A percentile compares a stretch with the other conserved stretches of the same genome.
These are phyloP conservation scores for Cladorrhinum sp. DNA, from an alignment of 2,329 filamentous ascomycete species.

Conservation along the genomic window DNA sequence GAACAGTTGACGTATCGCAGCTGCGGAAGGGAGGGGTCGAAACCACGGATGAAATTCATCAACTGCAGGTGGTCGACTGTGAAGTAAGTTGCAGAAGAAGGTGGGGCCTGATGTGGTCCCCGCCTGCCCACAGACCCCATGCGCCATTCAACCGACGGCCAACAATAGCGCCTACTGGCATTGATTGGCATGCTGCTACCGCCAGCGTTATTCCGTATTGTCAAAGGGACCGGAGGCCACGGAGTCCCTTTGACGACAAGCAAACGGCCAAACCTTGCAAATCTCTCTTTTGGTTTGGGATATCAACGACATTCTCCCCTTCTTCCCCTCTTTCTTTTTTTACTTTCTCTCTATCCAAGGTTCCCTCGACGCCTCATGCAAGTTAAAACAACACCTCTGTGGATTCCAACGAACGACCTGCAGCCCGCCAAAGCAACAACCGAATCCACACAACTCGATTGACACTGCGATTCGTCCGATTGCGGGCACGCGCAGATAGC, in stretches of 20 bases:
- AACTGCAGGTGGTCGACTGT: background rate
- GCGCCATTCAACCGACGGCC: constrained; percentile 8
- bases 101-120: constrained; percentile 2
- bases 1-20: background rate
- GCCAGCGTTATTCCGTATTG: background rate
- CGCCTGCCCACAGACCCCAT: background rate
- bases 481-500: background rate
- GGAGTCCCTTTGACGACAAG: background rate
- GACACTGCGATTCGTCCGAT: background rate
- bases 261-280: background rate
- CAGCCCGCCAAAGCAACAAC: background rate
- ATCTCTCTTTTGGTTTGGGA: background rate
- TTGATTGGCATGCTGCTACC: constrained; percentile 8
- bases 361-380: background rate
- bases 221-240: constrained; percentile 1
- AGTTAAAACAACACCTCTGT: background rate
- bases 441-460: constrained; percentile 2
- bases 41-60: background rate
- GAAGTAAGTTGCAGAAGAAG: background rate
- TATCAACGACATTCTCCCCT: background rate
- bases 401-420: background rate
- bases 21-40: background rate
- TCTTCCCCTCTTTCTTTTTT: background rate
- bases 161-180: constrained; percentile 2
- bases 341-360: background rate